Conservation (phyloP, 768 basidiomycete genomes). For the Tricholoma saponaceum region DNA sequence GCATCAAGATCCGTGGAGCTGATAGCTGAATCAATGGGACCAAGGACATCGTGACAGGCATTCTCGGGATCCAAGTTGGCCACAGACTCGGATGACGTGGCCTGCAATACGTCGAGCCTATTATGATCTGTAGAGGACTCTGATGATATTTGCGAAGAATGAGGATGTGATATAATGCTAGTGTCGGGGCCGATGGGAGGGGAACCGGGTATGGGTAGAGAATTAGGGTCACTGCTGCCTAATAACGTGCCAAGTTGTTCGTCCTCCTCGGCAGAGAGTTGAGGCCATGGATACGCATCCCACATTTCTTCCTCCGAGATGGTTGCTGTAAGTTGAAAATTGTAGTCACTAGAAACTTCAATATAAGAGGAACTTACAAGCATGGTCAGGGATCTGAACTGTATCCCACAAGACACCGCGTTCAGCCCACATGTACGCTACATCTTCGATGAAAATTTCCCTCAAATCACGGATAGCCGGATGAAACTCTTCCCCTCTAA, state of each 20-base stretch:
- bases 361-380: not conserved
- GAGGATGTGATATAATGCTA: not conserved
- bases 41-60: not conserved
- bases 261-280: not conserved
- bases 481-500: not conserved
- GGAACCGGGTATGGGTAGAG: not conserved
- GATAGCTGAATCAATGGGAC: not conserved
- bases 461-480: not conserved
- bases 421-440: not conserved
- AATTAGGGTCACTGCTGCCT: not conserved
- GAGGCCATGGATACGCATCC: not conserved
- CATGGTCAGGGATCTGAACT: not conserved
- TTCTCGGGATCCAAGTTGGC: not conserved
- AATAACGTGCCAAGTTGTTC: not conserved
- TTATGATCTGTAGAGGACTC: not conserved
- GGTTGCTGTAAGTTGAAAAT: not conserved
- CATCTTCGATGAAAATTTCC: not conserved
- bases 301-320: not conserved
- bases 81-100: not conserved
- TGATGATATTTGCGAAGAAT: not conserved
- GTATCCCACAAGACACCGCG: not conserved
- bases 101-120: not conserved
- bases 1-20: not conserved
- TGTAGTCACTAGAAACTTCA: not conserved
- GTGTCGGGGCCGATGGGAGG: not conserved